Base-by-base conservation (phyloP, 208 protist species). In the Lotmaria passim region DNA sequence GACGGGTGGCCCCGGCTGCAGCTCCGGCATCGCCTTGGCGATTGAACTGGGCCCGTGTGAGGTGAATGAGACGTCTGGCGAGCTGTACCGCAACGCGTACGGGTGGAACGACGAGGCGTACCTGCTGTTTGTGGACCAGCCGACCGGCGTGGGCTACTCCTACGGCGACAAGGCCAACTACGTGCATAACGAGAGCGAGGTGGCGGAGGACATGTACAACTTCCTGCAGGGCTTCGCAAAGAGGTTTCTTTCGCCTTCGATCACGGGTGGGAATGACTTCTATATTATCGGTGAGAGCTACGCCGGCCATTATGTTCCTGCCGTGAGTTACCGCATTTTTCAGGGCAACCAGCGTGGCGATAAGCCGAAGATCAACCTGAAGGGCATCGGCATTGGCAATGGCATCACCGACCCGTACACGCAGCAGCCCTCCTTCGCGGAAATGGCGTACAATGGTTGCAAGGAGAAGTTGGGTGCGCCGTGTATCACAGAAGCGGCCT, bases 1-100 rank as follows among this genome's bases (percentile, higher is more conserved):
- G 69, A 97, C 87, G 26, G 96, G 96, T 44, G 94, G 96, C 26
- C 94, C 96, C 4, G 96, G 96, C 50, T 98, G 93, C 84, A 86
- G 80, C 66, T 89, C 82, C 19, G 38, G 53, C 26, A 58, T 96
- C 26, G 90, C 86, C 6, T 28, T 95, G 33, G 60, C 93, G 23
- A 72, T 52, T 21, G 92, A 97, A 79, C 85, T 91, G 52, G 94
- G 91, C 39, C 92, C 94, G 33, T 95, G 83, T 73, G 33, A 60
- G 23, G 41, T 92, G 47, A 83, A 88, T 65, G 55, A 91, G 44
- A 81, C 87, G 56, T 51, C 76, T 21, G 50, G 53, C 47, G 69
- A 63, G 17, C 50, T 71, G 31, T 68, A 83, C 52, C 83, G 81
- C 66, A 95, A 97, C 72, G 66, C 73, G 23, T 94, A 78, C 53